A percentile compares a stretch with the other conserved stretches of the same genome.
Evolutionary conservation across 2,329 filamentous ascomycete genomes (phyloP).

Genomic region (Dactylellina haptotyla): DNA sequence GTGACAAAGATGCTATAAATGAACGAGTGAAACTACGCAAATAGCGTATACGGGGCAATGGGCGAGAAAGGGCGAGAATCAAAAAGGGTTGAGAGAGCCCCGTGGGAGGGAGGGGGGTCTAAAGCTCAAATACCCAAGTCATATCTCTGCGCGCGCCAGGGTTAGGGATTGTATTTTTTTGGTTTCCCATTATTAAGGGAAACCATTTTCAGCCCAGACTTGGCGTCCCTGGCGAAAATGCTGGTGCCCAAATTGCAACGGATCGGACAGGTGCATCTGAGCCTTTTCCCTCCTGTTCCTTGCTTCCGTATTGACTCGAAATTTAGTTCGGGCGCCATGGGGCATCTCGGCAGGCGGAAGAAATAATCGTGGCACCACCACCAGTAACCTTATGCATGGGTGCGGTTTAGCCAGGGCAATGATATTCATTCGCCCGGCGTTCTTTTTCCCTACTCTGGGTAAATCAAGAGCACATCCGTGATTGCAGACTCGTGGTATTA

Average conservation of each 20-base stretch:
- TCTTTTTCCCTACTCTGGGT: constrained; percentile 10
- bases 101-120: constrained; percentile 29
- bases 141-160: constrained; percentile 12
- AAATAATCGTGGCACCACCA: constrained; percentile 52
- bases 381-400: constrained; percentile 13
- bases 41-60: constrained; percentile 50
- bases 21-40: constrained; percentile 55
- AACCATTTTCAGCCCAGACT: constrained; percentile 46
- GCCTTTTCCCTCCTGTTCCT: constrained; percentile 24
- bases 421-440: constrained; percentile 2
- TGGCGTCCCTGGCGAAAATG: constrained; percentile 40
- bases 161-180: constrained; percentile 9
- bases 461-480: constrained; percentile 19
- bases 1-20: constrained; percentile 32
- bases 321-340: constrained; percentile 43
- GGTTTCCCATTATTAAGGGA: constrained; percentile 16
- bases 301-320: constrained; percentile 38
- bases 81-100: constrained; percentile 29
- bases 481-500: constrained; percentile 27
- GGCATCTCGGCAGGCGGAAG: constrained; percentile 39
- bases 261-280: constrained; percentile 50
- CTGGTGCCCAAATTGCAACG: constrained; percentile 41
- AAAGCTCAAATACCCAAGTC: constrained; percentile 44
- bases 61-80: constrained; percentile 48
- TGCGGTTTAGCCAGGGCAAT: constrained; percentile 20